These are phyloP conservation scores for Diaporthe amygdali DNA, from an alignment of 2,329 filamentous ascomycete genomes.

Conservation along the genomic window DNA sequence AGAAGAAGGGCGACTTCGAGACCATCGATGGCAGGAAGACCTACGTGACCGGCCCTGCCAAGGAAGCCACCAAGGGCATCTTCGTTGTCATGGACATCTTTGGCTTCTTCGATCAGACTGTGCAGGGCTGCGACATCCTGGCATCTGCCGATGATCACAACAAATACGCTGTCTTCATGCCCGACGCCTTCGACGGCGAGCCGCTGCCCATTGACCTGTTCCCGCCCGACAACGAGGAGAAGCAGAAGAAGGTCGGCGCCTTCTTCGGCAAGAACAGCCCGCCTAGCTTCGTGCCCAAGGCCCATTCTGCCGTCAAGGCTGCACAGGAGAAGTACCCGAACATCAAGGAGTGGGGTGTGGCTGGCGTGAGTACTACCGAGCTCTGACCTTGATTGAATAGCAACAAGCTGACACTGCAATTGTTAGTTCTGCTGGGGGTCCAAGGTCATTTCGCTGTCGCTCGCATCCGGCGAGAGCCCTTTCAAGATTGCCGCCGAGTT, in stretches of 20 bases:
- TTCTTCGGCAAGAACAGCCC: conserved; percentile 63
- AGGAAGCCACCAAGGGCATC: conserved; percentile 59
- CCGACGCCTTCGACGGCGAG: conserved; percentile 86
- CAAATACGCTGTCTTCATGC: conserved; percentile 87
- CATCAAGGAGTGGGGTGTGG: conserved; percentile 63
- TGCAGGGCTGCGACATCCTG: conserved; percentile 74
- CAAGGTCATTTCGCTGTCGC: conserved; percentile 63
- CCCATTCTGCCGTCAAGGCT: conserved; percentile 62
- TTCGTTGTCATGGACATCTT: conserved; percentile 72
- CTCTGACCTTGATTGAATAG: background rate
- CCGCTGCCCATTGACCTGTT: conserved; percentile 65
- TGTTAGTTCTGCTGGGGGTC: conserved; percentile 72
- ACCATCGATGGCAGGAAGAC: conserved; percentile 50
- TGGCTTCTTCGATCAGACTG: conserved; percentile 71
- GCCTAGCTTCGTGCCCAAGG: conserved; percentile 50
- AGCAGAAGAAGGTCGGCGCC: conserved; percentile 60
- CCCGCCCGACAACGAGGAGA: conserved; percentile 68
- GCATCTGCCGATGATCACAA: conserved; percentile 58
- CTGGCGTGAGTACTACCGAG: conserved; percentile 55
- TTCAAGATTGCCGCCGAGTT: conserved; percentile 59
- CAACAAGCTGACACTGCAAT: background rate
- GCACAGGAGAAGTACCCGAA: conserved; percentile 56
- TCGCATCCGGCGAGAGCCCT: conserved; percentile 55
- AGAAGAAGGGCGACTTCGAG: conserved; percentile 50
- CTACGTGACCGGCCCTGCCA: conserved; percentile 52